Evolutionary conservation across 179 eudicot genomes (phyloP).

Genomic region (Gypsophila paniculata): DNA sequence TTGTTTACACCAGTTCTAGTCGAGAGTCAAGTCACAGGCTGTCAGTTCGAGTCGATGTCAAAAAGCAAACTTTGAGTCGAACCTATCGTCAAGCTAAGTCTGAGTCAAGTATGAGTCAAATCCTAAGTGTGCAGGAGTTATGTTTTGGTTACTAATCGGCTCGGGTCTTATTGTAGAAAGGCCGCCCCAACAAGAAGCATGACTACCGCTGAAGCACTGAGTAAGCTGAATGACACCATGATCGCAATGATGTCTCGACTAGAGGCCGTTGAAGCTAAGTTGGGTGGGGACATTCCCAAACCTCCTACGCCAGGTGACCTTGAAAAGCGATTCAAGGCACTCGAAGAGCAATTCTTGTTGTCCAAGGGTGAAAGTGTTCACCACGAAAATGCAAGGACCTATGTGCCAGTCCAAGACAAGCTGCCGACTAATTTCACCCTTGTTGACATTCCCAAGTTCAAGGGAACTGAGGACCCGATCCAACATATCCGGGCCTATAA

Average conservation of each 20-base stretch:
- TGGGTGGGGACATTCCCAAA: neutral
- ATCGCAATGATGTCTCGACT: too few relatives aligned
- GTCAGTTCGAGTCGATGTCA: too few relatives aligned
- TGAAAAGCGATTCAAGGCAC: neutral
- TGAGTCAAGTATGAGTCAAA: neutral
- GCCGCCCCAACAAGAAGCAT: neutral
- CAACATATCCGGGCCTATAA: neutral
- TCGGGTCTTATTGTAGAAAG: neutral
- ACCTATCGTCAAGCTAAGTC: neutral
- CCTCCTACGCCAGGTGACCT: neutral
- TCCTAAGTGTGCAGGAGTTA: neutral
- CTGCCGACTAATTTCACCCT: neutral
- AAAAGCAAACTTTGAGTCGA: too few relatives aligned
- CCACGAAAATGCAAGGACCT: neutral
- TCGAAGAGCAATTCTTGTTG: neutral
- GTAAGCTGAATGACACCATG: neutral
- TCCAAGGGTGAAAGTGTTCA: neutral
- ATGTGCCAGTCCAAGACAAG: neutral
- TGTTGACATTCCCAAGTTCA: neutral
- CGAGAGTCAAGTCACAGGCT: too few relatives aligned
- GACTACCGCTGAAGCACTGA: neutral
- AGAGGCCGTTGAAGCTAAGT: too few relatives aligned
- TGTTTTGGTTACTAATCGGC: neutral
- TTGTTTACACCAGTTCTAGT: too few relatives aligned
- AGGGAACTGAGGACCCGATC: too few relatives aligned